Base-by-base conservation (phyloP, 2,329 filamentous ascomycete species). In the Claviceps monticola region DNA sequence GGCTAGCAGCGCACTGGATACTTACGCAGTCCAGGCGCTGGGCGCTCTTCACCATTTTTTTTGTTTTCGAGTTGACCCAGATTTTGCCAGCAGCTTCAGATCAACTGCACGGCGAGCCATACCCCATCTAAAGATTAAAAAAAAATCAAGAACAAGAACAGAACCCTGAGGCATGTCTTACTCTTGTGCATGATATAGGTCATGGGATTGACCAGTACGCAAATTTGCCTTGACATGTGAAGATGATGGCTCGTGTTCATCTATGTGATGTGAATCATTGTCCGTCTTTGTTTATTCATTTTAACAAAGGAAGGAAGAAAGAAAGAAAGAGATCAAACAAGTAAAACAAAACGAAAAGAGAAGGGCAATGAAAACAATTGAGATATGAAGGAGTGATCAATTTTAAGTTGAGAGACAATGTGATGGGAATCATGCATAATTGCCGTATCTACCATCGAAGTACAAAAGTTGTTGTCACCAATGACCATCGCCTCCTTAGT, bases 31-130 rank as follows among this genome's bases (percentile, higher is more conserved):
- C 57, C 55, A 45, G 49, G 49, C 51, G 50, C 51, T 48, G 48
- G 9, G 52, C 51, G 49, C 55, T 53, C 26, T 51, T 36, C 53
- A 50, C 57, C 59, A 57, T 55, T 60, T 68, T 68, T 61, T 62
- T 67, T 69, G 67, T 62, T 66, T 64, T 57, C 59, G 58, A 60
- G 63, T 60, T 60, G 66, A 52, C 66, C 63, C 62, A 59, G 56
- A 56, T 58, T 54, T 58, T 58, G 61, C 55, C 56, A 60, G 60
- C 56, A 62, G 60, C 59, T 61, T 57, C 56, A 61, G 59, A 59
- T 60, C 61, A 60, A 61, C 62, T 62, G 60, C 63, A 64, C 58
- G 59, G 59, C 57, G 53, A 59, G 48, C 46, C 53, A 48, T 48
- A 61, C 56, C 60, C 57, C 61, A 61, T 53, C 29, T 37, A n/a